Evolutionary conservation across 495 filamentous ascomycete genomes (phyloP).

Genomic region (Poronia punctata): DNA sequence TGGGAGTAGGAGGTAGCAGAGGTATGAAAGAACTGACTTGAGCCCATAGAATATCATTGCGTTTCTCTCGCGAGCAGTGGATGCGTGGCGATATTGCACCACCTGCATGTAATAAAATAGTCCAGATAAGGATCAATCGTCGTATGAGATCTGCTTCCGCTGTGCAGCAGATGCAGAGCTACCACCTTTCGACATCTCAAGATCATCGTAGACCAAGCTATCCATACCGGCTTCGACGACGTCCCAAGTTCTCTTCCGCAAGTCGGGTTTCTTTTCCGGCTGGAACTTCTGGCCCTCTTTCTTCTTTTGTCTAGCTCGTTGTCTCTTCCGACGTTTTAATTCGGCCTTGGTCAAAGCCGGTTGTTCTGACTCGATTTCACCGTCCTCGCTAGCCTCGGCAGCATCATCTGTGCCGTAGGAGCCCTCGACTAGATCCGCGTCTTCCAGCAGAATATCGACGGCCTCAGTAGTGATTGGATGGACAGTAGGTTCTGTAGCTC

Average conservation of each 20-base stretch:
- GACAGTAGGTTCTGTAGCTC: constrained; percentile 7
- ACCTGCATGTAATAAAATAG: background rate
- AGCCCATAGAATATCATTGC: background rate
- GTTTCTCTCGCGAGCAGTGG: background rate
- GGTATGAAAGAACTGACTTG: background rate
- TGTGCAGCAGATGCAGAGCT: constrained; percentile 23
- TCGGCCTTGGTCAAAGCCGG: constrained; percentile 25
- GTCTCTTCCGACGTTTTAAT: constrained; percentile 17
- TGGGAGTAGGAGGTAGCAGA: background rate
- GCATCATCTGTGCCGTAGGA: constrained; percentile 18
- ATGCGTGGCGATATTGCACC: background rate
- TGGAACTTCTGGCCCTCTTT: constrained; percentile 33
- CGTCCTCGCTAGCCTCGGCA: constrained; percentile 23
- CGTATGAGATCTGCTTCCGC: constrained; percentile 42
- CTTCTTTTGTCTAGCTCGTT: constrained; percentile 23
- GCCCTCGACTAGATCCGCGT: background rate
- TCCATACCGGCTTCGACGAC: constrained; percentile 45
- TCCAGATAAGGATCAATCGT: constrained; percentile 32
- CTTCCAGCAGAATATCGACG: constrained; percentile 17
- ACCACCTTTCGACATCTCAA: constrained; percentile 15
- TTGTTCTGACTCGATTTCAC: constrained; percentile 21
- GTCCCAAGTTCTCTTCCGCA: constrained; percentile 54
- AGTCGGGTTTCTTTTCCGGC: constrained; percentile 43
- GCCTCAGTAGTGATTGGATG: background rate
- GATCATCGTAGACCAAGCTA: constrained; percentile 47